Conservation (phyloP, 768 basidiomycete species). For the Tylopilus subfusipes region DNA sequence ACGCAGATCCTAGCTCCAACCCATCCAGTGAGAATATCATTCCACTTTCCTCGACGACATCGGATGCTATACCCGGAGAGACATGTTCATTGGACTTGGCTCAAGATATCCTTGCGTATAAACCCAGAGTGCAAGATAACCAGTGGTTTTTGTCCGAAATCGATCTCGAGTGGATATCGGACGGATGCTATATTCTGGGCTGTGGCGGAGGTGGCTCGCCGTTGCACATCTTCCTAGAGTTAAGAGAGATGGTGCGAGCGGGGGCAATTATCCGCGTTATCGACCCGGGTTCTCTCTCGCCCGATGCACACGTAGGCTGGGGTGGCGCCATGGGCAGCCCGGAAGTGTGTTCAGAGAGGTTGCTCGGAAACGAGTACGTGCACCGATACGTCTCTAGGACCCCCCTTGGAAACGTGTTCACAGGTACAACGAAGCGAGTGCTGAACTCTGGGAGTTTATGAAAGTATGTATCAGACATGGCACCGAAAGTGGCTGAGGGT, state of each 20-base stretch:
- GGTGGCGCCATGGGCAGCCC: constrained; percentile 45
- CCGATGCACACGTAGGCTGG: constrained; percentile 41
- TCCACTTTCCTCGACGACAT: background rate
- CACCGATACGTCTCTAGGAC: background rate
- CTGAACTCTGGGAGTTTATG: constrained; percentile 28
- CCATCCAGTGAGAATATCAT: constrained; percentile 4
- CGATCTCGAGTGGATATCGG: constrained; percentile 56
- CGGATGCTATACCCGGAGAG: constrained; percentile 7
- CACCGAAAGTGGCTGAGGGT: background rate
- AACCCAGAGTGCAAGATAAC: constrained; percentile 36
- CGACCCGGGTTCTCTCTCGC: constrained; percentile 40
- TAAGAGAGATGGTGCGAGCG: constrained; percentile 49
- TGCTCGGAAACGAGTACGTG: constrained; percentile 36
- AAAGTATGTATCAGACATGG: constrained; percentile 13
- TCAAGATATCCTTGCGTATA: constrained; percentile 34
- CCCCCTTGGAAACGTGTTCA: background rate
- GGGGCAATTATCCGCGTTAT: constrained; percentile 46
- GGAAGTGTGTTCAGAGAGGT: constrained; percentile 36
- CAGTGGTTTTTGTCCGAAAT: constrained; percentile 46
- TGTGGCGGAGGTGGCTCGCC: constrained; percentile 64
- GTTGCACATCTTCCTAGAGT: constrained; percentile 46
- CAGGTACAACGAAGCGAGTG: constrained; percentile 35
- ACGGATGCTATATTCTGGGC: constrained; percentile 61
- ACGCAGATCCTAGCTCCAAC: background rate
- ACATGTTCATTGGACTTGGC: constrained; percentile 14